Base-by-base conservation (phyloP, 2,329 filamentous ascomycete genomes). In the Colletotrichum kahawae region DNA sequence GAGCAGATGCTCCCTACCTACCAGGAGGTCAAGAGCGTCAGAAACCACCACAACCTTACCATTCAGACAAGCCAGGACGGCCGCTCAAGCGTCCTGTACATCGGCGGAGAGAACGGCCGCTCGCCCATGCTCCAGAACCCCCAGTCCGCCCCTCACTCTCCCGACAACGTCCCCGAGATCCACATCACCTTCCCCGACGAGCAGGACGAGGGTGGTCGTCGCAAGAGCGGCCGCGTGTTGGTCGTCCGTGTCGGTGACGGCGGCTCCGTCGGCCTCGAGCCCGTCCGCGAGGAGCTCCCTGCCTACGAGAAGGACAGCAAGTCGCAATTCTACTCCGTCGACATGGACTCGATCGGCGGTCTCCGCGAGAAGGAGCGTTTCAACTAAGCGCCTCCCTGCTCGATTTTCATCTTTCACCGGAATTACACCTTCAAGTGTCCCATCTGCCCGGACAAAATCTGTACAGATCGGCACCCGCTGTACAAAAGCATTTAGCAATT, bases 111-210 rank as follows among this genome's bases (percentile, higher is more conserved):
- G 84, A 95, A 97, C 85, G 92, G 93, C 77, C 86, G 89, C 82
- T 75, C 73, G 57, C 92, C 92, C 78, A 92, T 97, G 85, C 92
- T 96, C 78, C 90, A 92, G 78, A 94, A 94, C 85, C 94, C 94
- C 36, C 88, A 90, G 75, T 93, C 92, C 77, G 93, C 95, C 18
- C 94, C 96, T 27, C 88, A 93, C 80, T 95, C 93, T 60, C 93
- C 94, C n/a, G 95, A 92, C 84, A 93, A 94, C 78, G 90, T 98
- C 33, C 97, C 97, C 24, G 95, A 98, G 87, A 99, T 99, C 81
- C 95, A 96, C 85, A 98, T 99, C 84, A 98, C 97, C 43, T 98
- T 99, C 88, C 97, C 97, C 18, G 95, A 97, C 80, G 97, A 98
- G 88, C 93, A 97, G 79, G 96, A 98, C 82, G 94, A 95, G 79